Base-by-base conservation (phyloP, 1,284 basidiomycete genomes). In the Naganishia albida region DNA sequence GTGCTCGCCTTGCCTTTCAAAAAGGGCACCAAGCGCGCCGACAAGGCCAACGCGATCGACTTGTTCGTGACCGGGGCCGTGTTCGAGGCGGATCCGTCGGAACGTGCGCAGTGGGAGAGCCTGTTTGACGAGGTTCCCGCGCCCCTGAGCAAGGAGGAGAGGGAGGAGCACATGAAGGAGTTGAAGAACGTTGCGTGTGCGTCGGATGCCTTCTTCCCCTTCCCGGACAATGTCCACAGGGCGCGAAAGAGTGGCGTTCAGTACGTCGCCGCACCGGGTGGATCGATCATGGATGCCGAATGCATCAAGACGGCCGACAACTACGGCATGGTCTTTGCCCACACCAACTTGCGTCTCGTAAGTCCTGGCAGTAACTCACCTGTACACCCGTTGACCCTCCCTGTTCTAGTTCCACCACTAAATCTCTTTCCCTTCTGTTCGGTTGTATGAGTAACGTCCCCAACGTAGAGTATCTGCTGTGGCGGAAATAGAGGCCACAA, bases 131-230 rank as follows among this genome's bases (percentile, higher is more conserved):
- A 81, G 39, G 80, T 87, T 10, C 91, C 93, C 0, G 80, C 80
- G 68, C 82, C 88, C 20, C 81, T 99, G 69, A 86, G 81, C 20
- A 83, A 81, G 23, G 83, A 84, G 71, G 94, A 97, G 82, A 87
- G 86, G 74, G 85, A 82, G 71, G 83, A 83, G 60, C 92, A 91
- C 84, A 85, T 86, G 67, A 79, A 75, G 64, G 81, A 87, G 80
- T 81, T 96, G 67, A 87, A 88, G 62, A 90, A 87, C 40, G 95
- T 99, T 55, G 87, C 90, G 7, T 94, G 94, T 78, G 91, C 91
- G 42, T 93, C 90, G 70, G 96, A 99, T 74, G 95, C 95, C 65
- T 99, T 99, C 85, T 99, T 99, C 91, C 95, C 95, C 44, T 99
- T 99, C 87, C 87, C 93, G 8, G 96, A 99, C 80, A 99, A 99